Evolutionary conservation across 176 grass and related monocot species (phyloP).

Genomic region (Secale cereale): DNA sequence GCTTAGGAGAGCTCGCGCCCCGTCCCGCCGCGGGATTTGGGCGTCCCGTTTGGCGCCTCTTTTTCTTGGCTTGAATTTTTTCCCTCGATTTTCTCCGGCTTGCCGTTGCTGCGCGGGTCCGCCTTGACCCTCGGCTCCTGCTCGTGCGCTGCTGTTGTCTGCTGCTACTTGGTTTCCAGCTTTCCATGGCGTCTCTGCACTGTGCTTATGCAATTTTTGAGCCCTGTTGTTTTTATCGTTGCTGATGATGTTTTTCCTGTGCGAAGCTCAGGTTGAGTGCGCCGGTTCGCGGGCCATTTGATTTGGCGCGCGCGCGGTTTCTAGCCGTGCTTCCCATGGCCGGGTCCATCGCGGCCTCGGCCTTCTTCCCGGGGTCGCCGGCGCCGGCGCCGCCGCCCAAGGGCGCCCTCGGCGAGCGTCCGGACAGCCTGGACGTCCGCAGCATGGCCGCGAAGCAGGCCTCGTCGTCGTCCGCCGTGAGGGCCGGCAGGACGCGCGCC

Average conservation of each 20-base stretch:
- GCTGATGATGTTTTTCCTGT: neutral
- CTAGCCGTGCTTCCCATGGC: conserved; percentile 40
- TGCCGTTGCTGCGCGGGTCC: conserved; percentile 1
- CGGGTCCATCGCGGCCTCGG: conserved; percentile 58
- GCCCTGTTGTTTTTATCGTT: neutral
- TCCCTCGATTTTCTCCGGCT: neutral
- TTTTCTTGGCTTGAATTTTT: neutral
- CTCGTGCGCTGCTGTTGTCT: neutral
- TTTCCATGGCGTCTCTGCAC: conserved; percentile 4
- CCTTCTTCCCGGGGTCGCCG: conserved; percentile 59
- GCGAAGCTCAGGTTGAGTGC: conserved; percentile 17
- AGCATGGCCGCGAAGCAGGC: conserved; percentile 45
- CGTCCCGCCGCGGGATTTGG: conserved; percentile 16
- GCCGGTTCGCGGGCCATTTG: neutral
- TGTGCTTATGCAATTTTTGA: neutral
- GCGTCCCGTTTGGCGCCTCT: neutral
- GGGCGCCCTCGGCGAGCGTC: conserved; percentile 28
- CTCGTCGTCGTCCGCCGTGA: conserved; percentile 35
- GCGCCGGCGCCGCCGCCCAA: conserved; percentile 27
- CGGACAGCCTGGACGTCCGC: conserved; percentile 46
- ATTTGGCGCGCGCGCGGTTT: neutral
- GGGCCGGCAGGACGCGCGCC: conserved; percentile 43
- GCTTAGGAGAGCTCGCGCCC: neutral
- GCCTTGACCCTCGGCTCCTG: conserved; percentile 5
- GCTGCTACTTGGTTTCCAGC: neutral